phyloP scores from a whole-genome alignment of 306 rosid genomes.

The Betula pendula region DNA sequence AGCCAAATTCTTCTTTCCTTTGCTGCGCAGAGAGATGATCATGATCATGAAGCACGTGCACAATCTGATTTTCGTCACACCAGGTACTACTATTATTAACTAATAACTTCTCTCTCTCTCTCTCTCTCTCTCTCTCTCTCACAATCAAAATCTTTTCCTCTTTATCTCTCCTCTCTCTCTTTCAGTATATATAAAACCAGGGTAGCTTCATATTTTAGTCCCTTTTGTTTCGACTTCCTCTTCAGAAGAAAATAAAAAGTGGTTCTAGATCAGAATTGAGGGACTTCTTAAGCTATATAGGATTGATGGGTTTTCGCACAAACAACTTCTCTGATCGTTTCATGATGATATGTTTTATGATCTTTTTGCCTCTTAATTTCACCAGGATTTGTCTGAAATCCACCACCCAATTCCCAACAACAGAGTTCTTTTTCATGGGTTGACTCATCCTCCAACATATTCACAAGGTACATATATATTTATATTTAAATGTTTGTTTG shows the following conservation, averaged over 20 bases:
- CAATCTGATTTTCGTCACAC: constrained; percentile 69
- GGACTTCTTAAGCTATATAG: neutral
- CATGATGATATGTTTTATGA: constrained; percentile 10
- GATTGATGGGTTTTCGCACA: neutral
- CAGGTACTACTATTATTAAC: constrained; percentile 50
- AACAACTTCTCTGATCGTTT: neutral
- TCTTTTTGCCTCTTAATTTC: constrained; percentile 24
- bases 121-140: constrained; percentile 29
- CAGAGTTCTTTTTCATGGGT: constrained; percentile 40
- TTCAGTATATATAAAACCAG: constrained; percentile 32
- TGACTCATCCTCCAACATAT: constrained; percentile 35
- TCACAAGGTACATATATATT: constrained; percentile 31
- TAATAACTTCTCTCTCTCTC: constrained; percentile 32
- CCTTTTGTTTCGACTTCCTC: neutral
- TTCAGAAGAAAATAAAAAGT: no score
- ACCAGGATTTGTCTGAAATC: constrained; percentile 24
- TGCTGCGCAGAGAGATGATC: constrained; percentile 52
- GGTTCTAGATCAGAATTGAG: neutral
- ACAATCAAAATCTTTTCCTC: constrained; percentile 24
- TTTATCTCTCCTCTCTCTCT: constrained; percentile 18
- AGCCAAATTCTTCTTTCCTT: constrained; percentile 43
- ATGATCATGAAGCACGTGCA: constrained; percentile 82
- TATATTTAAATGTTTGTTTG: no score
- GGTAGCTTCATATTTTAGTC: constrained; percentile 20
- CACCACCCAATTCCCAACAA: constrained; percentile 20